Base-by-base conservation (phyloP, 139 green algal genomes). In the Micractinium sp. region DNA sequence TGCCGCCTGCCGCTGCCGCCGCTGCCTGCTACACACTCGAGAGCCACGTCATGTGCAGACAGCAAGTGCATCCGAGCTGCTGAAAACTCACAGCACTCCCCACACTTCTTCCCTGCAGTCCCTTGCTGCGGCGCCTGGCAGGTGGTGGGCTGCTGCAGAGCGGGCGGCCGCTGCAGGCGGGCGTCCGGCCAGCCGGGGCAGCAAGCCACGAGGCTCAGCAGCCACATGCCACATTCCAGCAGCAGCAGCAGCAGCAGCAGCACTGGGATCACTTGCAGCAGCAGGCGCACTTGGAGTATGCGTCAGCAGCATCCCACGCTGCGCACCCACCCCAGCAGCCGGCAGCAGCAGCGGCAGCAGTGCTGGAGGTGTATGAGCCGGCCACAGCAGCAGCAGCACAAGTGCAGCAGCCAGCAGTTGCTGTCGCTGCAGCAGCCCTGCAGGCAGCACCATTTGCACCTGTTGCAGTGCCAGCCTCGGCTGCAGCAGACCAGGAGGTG, bases 371-470 rank as follows among this genome's bases (percentile, higher is more conserved):
- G n/a, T 25, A 47, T 47, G 74, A 80, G 4, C 29, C n/a, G 31
- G 29, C 27, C 14, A 20, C 74, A 47, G 14, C n/a, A n/a, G 76
- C 76, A 23, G 76, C 80, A 16, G 53, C 31, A 35, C 66, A 80
- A 7, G 22, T 67, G 66, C 38, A 69, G 25, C 78, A 38, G 19
- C 27, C 33, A 35, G 38, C 67, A 18, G 38, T 60, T 61, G 81
- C 77, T 16, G 86, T 79, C 0, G 79, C 87, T 3, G 89, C 87
- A 25, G 73, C 78, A 38, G 88, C 88, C 38, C 87, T 87, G 22
- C 75, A 92, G n/a, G 29, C 19, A 60, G 91, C 92, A 3, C 31
- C 89, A 25, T 78, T 84, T n/a, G 27, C 91, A 79, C 87, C 85
- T 27, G 19, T 38, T 73, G 67, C 89, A 87, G 82, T 63, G 88